Evolutionary conservation across 768 basidiomycete genomes (phyloP).

Genomic region (Pulveroboletus sp.): DNA sequence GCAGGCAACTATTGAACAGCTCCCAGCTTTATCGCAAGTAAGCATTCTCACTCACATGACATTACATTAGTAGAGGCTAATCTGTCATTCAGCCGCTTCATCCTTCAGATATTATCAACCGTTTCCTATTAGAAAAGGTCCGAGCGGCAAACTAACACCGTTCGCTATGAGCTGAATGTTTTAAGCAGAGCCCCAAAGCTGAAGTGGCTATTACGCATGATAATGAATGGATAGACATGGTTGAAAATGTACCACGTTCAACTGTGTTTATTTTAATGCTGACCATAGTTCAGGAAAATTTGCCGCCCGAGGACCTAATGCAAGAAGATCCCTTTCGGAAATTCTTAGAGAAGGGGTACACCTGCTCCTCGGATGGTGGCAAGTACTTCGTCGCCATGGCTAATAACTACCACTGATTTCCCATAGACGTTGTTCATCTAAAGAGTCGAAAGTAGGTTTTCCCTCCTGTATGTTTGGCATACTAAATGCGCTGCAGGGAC

Average conservation of each 20-base stretch:
- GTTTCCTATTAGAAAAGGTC: constrained; percentile 8
- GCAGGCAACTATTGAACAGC: not conserved
- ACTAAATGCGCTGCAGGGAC: not conserved
- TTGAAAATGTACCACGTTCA: not conserved
- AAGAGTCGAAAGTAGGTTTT: not conserved
- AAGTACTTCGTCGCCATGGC: not conserved
- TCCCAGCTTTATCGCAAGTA: constrained; percentile 1
- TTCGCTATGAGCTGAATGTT: not conserved
- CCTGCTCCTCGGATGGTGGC: not conserved
- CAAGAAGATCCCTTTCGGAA: not conserved
- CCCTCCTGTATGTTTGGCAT: not conserved
- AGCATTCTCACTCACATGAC: not conserved
- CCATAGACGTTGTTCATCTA: constrained; percentile 4
- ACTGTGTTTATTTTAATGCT: not conserved
- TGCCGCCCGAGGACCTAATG: not conserved
- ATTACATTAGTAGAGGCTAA: not conserved
- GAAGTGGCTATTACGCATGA: constrained; percentile 10
- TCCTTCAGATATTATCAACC: constrained; percentile 8
- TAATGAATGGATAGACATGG: constrained; percentile 8
- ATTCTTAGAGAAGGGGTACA: not conserved
- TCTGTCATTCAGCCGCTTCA: not conserved
- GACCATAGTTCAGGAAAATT: not conserved
- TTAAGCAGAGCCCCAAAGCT: not conserved
- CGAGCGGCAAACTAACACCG: not conserved
- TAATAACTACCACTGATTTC: not conserved